A percentile compares a stretch with the other conserved stretches of the same genome.
Evolutionary conservation across 768 basidiomycete species (phyloP).

Genomic region (Mrakia hoshinonis): DNA sequence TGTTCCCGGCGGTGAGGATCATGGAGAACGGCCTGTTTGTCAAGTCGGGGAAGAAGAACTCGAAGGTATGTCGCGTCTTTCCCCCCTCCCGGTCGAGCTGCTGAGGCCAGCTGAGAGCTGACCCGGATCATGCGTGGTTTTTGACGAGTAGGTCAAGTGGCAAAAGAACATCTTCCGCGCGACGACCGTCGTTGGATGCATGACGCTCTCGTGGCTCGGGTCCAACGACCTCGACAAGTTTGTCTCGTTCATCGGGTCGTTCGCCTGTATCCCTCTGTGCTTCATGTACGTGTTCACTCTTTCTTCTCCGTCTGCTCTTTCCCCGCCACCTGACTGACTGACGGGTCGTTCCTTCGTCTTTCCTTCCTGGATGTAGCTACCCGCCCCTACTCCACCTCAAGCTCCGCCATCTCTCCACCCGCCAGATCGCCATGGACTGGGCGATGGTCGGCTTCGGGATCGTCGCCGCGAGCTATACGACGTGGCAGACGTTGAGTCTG

Average conservation of each 20-base stretch:
- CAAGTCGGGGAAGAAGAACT: slow-evolving; percentile 66
- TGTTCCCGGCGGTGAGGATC: slow-evolving; percentile 96
- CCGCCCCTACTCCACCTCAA: slow-evolving; percentile 28
- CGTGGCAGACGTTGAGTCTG: slow-evolving; percentile 11
- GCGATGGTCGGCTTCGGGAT: slow-evolving; percentile 67
- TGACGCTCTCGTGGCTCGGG: slow-evolving; percentile 63
- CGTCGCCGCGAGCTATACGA: slow-evolving; percentile 62
- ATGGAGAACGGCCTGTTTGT: slow-evolving; percentile 92
- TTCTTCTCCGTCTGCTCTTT: neutral
- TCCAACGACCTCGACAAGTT: slow-evolving; percentile 90
- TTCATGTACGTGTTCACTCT: neutral
- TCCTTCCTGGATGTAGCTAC: slow-evolving; percentile 3
- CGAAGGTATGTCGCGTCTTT: slow-evolving; percentile 27
- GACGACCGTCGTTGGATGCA: slow-evolving; percentile 56
- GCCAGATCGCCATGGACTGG: slow-evolving; percentile 60
- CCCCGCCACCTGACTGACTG: neutral
- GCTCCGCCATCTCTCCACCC: slow-evolving; percentile 41
- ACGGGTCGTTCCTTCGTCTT: neutral
- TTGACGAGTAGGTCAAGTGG: slow-evolving; percentile 66
- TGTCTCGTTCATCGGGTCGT: slow-evolving; percentile 69
- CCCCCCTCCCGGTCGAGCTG: neutral
- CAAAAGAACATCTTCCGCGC: slow-evolving; percentile 65
- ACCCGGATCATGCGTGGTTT: neutral
- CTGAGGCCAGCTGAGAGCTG: no score
- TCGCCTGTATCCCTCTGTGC: slow-evolving; percentile 31